A percentile compares a stretch with the other conserved stretches of the same genome.
Evolutionary conservation across 2,329 filamentous ascomycete genomes (phyloP).

Genomic region (Metarhizium rileyi): DNA sequence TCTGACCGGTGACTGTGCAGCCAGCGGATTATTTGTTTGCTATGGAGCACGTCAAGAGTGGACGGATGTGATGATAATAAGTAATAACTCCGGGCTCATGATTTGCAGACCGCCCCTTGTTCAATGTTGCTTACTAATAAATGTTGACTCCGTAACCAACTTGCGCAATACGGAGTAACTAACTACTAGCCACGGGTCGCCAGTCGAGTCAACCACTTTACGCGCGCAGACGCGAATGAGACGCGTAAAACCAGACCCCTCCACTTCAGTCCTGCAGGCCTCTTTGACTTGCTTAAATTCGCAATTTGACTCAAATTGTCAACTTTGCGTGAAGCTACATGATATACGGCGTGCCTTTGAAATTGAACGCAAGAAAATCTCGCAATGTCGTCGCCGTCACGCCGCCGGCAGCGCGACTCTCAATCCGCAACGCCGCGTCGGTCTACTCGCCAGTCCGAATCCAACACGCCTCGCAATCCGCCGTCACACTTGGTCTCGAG

Average conservation of each 20-base stretch:
- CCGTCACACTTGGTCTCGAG: constrained; percentile 57
- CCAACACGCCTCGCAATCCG: constrained; percentile 34
- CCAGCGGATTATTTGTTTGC: too few relatives aligned
- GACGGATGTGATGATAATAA: too few relatives aligned
- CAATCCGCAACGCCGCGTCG: constrained; percentile 36
- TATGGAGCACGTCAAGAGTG: too few relatives aligned
- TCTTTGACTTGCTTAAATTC: too few relatives aligned
- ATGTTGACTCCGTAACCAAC: too few relatives aligned
- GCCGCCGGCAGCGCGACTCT: constrained; percentile 42
- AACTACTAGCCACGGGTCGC: not conserved
- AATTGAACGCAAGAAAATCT: not conserved
- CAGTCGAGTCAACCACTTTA: constrained; percentile 33
- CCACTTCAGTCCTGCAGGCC: constrained; percentile 7
- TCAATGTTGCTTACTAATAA: too few relatives aligned
- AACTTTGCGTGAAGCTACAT: not conserved
- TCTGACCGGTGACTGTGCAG: too few relatives aligned
- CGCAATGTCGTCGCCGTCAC: constrained; percentile 33
- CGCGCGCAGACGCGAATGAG: constrained; percentile 19
- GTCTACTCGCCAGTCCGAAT: constrained; percentile 29
- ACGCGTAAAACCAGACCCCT: constrained; percentile 17
- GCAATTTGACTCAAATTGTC: too few relatives aligned
- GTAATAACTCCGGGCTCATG: too few relatives aligned
- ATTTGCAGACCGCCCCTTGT: too few relatives aligned
- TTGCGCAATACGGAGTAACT: too few relatives aligned
- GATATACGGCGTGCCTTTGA: not conserved